Conservation (phyloP, 1,284 basidiomycete genomes). For the Ganoderma leucocontextum region DNA sequence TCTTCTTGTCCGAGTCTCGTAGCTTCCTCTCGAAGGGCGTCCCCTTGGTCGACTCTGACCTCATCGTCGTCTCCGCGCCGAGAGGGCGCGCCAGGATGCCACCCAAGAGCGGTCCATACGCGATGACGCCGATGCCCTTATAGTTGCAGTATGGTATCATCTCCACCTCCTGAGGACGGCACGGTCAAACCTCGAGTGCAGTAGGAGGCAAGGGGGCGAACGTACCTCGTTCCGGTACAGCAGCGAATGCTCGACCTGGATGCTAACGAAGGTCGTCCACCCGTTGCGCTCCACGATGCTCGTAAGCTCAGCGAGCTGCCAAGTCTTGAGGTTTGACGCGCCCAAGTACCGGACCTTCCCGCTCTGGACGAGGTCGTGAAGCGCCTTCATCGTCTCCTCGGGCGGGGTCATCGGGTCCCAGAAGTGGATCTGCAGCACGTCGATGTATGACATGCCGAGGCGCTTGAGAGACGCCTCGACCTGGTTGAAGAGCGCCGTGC, state of each 20-base stretch:
- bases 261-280: slow-evolving; percentile 50
- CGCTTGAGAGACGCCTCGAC: slow-evolving; percentile 55
- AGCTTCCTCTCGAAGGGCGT: slow-evolving; percentile 39
- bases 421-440: slow-evolving; percentile 57
- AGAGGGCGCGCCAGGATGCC: slow-evolving; percentile 52
- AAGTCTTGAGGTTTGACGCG: slow-evolving; percentile 45
- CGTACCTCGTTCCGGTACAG: slow-evolving; percentile 43
- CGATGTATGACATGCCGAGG: slow-evolving; percentile 54
- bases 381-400: slow-evolving; percentile 44
- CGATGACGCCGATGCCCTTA: slow-evolving; percentile 55
- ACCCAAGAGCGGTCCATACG: slow-evolving; percentile 48
- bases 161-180: slow-evolving; percentile 49
- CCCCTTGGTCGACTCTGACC: slow-evolving; percentile 37
- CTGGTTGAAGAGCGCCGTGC: slow-evolving; percentile 63
- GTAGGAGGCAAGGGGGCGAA: background rate
- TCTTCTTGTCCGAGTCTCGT: slow-evolving; percentile 44
- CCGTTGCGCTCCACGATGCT: slow-evolving; percentile 46
- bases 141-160: slow-evolving; percentile 56
- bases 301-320: slow-evolving; percentile 50
- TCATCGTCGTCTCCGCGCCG: slow-evolving; percentile 39
- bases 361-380: slow-evolving; percentile 45
- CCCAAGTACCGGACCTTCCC: slow-evolving; percentile 45
- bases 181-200: background rate
- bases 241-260: slow-evolving; percentile 52
- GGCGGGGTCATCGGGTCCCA: slow-evolving; percentile 66